Evolutionary conservation across 164 flowering plant species (phyloP).

Genomic region (Protea cynaroides): DNA sequence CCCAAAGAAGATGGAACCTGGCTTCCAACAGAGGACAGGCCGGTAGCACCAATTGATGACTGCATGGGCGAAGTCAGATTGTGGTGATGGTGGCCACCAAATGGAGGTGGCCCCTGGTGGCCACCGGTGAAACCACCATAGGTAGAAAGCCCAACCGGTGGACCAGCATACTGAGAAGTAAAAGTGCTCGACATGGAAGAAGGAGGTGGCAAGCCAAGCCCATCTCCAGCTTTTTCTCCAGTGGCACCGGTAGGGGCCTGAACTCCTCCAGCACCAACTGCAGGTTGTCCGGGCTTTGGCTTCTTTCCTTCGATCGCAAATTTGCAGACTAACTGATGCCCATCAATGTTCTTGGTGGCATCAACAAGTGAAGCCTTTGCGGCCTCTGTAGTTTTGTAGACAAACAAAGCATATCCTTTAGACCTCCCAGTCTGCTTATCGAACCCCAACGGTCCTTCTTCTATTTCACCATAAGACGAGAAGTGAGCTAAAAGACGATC

Average conservation of each 20-base stretch:
- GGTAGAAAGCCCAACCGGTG: slow-evolving; percentile 16
- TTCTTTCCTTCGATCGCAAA: slow-evolving; percentile 87
- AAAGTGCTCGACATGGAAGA: slow-evolving; percentile 22
- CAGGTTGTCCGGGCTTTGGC: slow-evolving; percentile 35
- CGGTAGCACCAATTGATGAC: slow-evolving; percentile 25
- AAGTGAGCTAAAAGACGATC: slow-evolving; percentile 67
- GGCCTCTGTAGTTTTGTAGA: slow-evolving; percentile 75
- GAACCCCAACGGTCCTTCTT: slow-evolving; percentile 96
- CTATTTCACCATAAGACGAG: slow-evolving; percentile 74
- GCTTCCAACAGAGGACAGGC: slow-evolving; percentile 29
- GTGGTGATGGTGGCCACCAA: slow-evolving; percentile 21
- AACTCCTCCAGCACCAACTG: slow-evolving; percentile 17
- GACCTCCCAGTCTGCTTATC: slow-evolving; percentile 90
- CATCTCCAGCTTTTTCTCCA: slow-evolving; percentile 36
- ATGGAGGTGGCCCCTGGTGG: slow-evolving; percentile 27
- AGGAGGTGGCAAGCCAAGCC: slow-evolving; percentile 34
- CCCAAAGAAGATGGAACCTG: slow-evolving; percentile 44
- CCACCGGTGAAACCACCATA: slow-evolving; percentile 44
- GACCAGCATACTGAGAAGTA: slow-evolving; percentile 23
- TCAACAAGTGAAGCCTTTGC: slow-evolving; percentile 68
- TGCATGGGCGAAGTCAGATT: slow-evolving; percentile 24
- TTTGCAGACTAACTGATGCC: slow-evolving; percentile 70
- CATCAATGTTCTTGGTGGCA: slow-evolving; percentile 70
- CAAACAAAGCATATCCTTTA: slow-evolving; percentile 83
- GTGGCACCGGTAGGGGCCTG: slow-evolving; percentile 19